Base-by-base conservation (phyloP, 495 filamentous ascomycete genomes). In the Sphaerosporella brunnea region DNA sequence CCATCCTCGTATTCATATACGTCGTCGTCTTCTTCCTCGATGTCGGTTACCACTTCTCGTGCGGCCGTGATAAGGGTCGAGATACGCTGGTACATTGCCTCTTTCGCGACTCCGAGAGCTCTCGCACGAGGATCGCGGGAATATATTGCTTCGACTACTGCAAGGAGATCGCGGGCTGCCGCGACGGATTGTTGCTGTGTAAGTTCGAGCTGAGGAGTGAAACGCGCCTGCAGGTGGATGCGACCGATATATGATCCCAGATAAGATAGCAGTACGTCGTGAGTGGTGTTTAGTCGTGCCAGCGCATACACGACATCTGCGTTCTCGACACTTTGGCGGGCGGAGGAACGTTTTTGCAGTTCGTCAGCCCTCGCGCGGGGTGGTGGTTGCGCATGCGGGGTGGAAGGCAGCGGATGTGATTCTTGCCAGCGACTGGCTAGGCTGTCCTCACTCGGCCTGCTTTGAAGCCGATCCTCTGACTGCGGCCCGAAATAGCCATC, bases 211-310 rank as follows among this genome's bases (percentile, higher is more conserved):
- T 93, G 84, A 0, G 81, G 73, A 16, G 84, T 80, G 15, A 86
- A 88, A 48, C 87, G 80, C 5, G 84, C 85, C 59, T 94, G 84
- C 46, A 93, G 71, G 53, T 93, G 84, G 24, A 93, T 68, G n/a
- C 73, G 71, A 11, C 92, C 90, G 63, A 94, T 86, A 59, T 95
- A 93, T 8, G 81, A 85, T 32, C 82, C 86, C 37, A 96, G 73
- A 54, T 81, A 78, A 23, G 86, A 84, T 26, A 97, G 70, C 61
- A 95, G 92, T 11, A 70, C 69, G 64, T 97, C 87, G 63, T 94
- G 86, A 24, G 78, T 76, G 32, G 70, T 66, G 51, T 73, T 77
- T 25, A 97, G 72, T 51, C 78, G 79, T 48, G 58, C 57, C 45
- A 61, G 49, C 36, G 58, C 58, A 54, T 51, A 60, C 23, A 48